Base-by-base conservation (phyloP, 208 protist genomes). In the Acanthamoeba royreba region DNA sequence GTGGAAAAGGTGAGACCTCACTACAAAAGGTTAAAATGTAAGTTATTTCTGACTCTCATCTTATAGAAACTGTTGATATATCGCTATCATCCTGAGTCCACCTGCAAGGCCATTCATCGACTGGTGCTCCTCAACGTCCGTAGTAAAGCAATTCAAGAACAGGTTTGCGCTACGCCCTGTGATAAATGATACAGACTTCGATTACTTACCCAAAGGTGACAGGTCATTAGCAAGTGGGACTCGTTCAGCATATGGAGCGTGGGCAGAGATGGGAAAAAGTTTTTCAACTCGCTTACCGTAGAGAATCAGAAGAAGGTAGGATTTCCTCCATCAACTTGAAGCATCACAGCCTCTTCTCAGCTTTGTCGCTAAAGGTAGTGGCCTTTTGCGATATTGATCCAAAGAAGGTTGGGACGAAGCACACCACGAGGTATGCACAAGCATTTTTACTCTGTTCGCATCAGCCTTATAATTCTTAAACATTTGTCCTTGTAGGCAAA, bases 231-330 rank as follows among this genome's bases (percentile, higher is more conserved):
- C 31, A 89, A 89, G 81, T 89, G 81, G 81, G 81, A 55, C 81
- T 89, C 81, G 31, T 89, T 89, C 31, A 89, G 47, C 7, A 89
- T 89, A 22, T 89, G 81, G 81, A 66, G 81, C 52, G 81, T 66
- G 45, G 81, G 81, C 22, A 8, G 81, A 25, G 81, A 89, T 35
- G 81, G 81, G 31, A 89, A 89, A 33, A 55, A 89, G 19, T 89
- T 89, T 33, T 89, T 69, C 81, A 89, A 89, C 45, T 89, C 81
- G 81, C 81, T 89, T 2, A 47, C 49, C 31, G 31, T 66, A 1
- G 81, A 38, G 13, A 89, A 89, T 25, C 81, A 89, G 31, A 89
- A 69, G 42, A 89, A 89, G 52, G 79, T 88, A 53, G n/a, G n/a
- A n/a, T 77, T 77, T 38, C 11, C n/a, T 77, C 28, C 35, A 40